These are phyloP conservation scores for Phytopythium delawarense DNA, from an alignment of 352 stramenopile genomes.

Conservation along the genomic window DNA sequence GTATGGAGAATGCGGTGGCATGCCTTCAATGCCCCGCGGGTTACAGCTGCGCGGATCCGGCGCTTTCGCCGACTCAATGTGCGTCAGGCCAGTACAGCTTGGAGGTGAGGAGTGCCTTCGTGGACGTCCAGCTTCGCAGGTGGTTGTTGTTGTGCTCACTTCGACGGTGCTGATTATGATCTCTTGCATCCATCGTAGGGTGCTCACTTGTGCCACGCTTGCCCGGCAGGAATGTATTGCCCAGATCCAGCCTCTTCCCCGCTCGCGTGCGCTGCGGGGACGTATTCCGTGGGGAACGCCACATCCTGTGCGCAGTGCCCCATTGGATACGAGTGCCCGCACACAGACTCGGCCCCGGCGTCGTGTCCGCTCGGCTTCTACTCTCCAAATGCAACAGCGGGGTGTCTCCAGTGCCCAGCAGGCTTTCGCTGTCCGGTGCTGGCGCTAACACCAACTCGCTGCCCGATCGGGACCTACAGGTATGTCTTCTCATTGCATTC, in stretches of 20 bases:
- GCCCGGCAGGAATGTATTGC: constrained; percentile 78
- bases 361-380: constrained; percentile 24
- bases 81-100: not conserved
- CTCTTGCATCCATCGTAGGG: not conserved
- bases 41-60: not conserved
- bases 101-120: not conserved
- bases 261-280: constrained; percentile 38
- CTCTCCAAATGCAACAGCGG: constrained; percentile 6
- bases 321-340: constrained; percentile 56
- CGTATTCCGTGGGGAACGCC: constrained; percentile 62
- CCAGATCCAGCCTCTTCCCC: constrained; percentile 20
- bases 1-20: not conserved
- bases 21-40: not conserved
- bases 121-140: too few species aligned
- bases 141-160: not conserved
- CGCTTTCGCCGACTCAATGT: not conserved
- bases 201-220: constrained; percentile 15
- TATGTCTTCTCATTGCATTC: too few species aligned
- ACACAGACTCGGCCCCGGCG: constrained; percentile 22
- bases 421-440: constrained; percentile 27
- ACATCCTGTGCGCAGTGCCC: constrained; percentile 63
- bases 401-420: constrained; percentile 20
- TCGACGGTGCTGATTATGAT: not conserved
- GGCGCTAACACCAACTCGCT: constrained; percentile 17
- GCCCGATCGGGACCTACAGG: constrained; percentile 6